Percentiles rank a stretch among this genome's conserved stretches.
phyloP scores from a whole-genome alignment of 352 stramenopile genomes.

The Phytophthora sojae region DNA sequence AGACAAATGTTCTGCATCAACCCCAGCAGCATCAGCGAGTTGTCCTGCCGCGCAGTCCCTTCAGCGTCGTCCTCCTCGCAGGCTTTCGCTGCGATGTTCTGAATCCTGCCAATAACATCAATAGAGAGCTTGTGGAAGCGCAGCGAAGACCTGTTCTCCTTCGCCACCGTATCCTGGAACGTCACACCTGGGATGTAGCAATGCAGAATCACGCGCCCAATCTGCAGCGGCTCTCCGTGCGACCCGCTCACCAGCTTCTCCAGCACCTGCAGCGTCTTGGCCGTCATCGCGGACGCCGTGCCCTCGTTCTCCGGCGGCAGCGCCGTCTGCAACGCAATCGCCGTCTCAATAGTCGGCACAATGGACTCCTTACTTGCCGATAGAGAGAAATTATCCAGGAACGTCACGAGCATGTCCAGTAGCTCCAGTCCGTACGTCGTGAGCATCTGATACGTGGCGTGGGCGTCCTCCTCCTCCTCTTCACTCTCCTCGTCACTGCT shows the following conservation, averaged over 20 bases:
- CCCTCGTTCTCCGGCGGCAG: constrained; percentile 43
- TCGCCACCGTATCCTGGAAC: constrained; percentile 70
- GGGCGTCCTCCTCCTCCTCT: constrained; percentile 19
- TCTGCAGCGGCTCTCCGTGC: constrained; percentile 63
- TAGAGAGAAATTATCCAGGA: constrained; percentile 69
- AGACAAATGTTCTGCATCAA: constrained; percentile 85
- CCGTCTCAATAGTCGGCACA: constrained; percentile 73
- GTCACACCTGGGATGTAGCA: constrained; percentile 75
- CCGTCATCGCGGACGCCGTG: constrained; percentile 44
- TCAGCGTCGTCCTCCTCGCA: constrained; percentile 45
- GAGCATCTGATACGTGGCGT: constrained; percentile 44
- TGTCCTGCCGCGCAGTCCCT: constrained; percentile 34
- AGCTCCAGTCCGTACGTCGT: constrained; percentile 64
- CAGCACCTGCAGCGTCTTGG: constrained; percentile 56
- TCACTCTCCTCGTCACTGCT: constrained; percentile 42
- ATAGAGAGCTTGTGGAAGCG: constrained; percentile 78
- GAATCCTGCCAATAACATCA: constrained; percentile 54
- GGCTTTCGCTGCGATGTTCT: constrained; percentile 27
- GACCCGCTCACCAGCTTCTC: constrained; percentile 52
- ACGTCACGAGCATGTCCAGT: constrained; percentile 63
- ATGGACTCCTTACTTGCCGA: constrained; percentile 77
- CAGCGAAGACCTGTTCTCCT: constrained; percentile 57
- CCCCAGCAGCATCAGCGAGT: constrained; percentile 59
- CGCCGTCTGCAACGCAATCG: constrained; percentile 68
- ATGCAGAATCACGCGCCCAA: constrained; percentile 69